Percentiles rank a stretch among this genome's conserved stretches.
phyloP scores from a whole-genome alignment of 1,284 basidiomycete species.

The Mrakiaceae sp. region DNA sequence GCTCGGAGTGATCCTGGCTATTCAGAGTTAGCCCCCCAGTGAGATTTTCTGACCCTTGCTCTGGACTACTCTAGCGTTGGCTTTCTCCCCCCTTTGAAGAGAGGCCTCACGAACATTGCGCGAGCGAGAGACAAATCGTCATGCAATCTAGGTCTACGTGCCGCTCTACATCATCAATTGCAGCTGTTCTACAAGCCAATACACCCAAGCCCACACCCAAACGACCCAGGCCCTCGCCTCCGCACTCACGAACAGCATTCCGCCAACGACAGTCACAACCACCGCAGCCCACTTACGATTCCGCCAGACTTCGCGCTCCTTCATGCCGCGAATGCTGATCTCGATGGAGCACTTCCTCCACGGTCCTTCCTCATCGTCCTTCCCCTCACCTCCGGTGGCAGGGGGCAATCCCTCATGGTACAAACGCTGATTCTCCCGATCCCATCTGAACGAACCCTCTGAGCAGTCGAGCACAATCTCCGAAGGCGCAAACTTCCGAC shows the following conservation, averaged over 20 bases:
- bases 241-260: not conserved
- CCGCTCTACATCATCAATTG: too few relatives aligned
- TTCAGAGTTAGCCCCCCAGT: too few relatives aligned
- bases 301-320: not conserved
- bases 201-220: not conserved
- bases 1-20: too few relatives aligned
- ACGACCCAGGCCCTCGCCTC: not conserved
- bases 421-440: not conserved
- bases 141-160: too few relatives aligned
- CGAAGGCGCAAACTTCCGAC: not conserved
- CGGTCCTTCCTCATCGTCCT: not conserved
- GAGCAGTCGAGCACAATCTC: conserved; percentile 6
- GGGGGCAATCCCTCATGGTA: not conserved
- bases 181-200: too few relatives aligned
- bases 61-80: too few relatives aligned
- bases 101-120: too few relatives aligned
- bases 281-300: not conserved
- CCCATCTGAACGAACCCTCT: conserved; percentile 9
- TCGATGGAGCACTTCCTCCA: not conserved
- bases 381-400: too few relatives aligned
- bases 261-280: not conserved
- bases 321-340: not conserved
- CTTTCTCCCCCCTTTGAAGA: too few relatives aligned
- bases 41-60: too few relatives aligned
- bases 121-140: too few relatives aligned